Base-by-base conservation (phyloP, 2,329 filamentous ascomycete species). In the Dothistroma pini region DNA sequence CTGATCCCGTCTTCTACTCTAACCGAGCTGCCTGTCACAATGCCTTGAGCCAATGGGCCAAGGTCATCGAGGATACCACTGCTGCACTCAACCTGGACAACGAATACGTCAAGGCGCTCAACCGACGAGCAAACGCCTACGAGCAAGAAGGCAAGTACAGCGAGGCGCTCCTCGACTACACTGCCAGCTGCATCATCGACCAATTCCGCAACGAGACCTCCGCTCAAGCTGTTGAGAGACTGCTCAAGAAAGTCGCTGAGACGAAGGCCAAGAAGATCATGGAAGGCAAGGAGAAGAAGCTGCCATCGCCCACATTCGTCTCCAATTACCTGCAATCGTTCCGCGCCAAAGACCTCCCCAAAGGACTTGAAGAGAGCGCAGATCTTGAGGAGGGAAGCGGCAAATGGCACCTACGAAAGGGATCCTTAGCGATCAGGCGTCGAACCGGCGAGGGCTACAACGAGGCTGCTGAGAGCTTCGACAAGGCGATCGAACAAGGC, bases 251-350 rank as follows among this genome's bases (percentile, higher is more conserved):
- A 80, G 93, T 97, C 54, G 95, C 95, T 52, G 93, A 97, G 79
- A 84, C 90, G 68, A 97, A 97, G 82, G 93, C 90, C 66, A 92
- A 93, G 80, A 87, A 86, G 66, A 96, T 99, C 73, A 83, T 99
- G 58, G 86, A 84, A 71, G 84, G 84, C 62, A 93, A 93, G 77
- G 84, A 84, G 70, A 89, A 91, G 80, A 93, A 91, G 79, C 84
- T 99, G 55, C 95, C 95, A 21, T 97, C 93, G 77, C 89, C 95
- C 32, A 97, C 93, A 12, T 99, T 97, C 70, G 93, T 99, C 68
- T 91, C 92, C 74, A 99, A 99, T 83, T 99, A 99, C 78, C 88
- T 99, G 34, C 93, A 97, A 80, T 97, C 93, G 81, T 99, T 99
- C 89, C 89, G 95, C 63, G 83, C 87, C 61, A 90, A 89, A 80